A percentile compares a stretch with the other conserved stretches of the same genome.
Evolutionary conservation across 495 filamentous ascomycete genomes (phyloP).

Genomic region (Xylaria bambusicola): DNA sequence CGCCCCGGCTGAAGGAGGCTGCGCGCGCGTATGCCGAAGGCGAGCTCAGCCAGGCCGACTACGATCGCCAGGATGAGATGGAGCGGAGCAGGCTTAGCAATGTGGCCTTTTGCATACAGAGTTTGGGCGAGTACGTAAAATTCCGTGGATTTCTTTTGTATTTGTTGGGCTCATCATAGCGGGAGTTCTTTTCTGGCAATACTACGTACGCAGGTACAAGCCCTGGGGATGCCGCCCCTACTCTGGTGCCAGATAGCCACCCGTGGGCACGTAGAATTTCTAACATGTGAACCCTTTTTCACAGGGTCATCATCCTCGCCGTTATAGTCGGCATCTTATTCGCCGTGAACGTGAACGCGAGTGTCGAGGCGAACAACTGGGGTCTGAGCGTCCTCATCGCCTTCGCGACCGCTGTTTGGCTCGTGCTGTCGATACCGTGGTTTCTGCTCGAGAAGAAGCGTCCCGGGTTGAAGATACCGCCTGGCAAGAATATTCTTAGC

Average conservation of each 20-base stretch:
- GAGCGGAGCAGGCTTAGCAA: constrained; percentile 63
- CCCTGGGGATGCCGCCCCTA: too few relatives aligned
- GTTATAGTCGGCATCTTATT: constrained; percentile 66
- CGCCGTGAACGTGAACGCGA: constrained; percentile 58
- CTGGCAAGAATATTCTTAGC: constrained; percentile 45
- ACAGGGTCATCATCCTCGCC: constrained; percentile 56
- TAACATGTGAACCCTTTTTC: neutral
- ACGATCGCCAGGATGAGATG: constrained; percentile 62
- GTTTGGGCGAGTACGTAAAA: constrained; percentile 49
- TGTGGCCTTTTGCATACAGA: constrained; percentile 63
- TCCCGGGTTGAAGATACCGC: constrained; percentile 52
- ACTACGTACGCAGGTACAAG: too few relatives aligned
- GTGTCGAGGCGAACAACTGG: constrained; percentile 63
- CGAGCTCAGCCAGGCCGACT: constrained; percentile 57
- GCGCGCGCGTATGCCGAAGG: constrained; percentile 55
- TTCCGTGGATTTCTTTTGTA: neutral
- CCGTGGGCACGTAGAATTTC: neutral
- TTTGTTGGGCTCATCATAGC: too few relatives aligned
- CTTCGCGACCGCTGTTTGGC: constrained; percentile 64
- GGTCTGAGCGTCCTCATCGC: constrained; percentile 65
- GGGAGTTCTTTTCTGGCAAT: too few relatives aligned
- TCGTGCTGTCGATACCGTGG: constrained; percentile 62
- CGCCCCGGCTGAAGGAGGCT: constrained; percentile 52
- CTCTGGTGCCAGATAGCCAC: too few relatives aligned
- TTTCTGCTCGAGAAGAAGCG: constrained; percentile 64